Conservation (phyloP, 2,329 filamentous ascomycete genomes). For the Aspergillus neotritici region DNA sequence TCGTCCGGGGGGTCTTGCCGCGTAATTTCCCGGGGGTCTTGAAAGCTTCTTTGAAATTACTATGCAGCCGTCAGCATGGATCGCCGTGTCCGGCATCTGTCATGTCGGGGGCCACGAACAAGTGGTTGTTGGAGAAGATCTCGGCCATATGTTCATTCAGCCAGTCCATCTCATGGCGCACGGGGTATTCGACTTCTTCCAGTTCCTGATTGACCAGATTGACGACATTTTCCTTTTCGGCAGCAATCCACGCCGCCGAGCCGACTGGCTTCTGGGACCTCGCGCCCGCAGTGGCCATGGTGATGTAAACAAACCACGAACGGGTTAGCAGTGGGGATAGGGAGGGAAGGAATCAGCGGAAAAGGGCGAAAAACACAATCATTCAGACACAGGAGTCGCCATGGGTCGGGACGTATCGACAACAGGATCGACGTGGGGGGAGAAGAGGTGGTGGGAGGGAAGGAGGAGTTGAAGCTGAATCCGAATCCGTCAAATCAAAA, state of each 20-base stretch:
- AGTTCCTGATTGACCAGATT: constrained; percentile 74
- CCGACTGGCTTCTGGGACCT: constrained; percentile 57
- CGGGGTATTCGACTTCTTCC: constrained; percentile 89
- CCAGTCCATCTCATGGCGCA: constrained; percentile 93
- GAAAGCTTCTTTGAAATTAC: constrained; percentile 90
- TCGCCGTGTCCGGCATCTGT: constrained; percentile 2
- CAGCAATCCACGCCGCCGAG: constrained; percentile 75
- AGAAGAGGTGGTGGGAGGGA: too few relatives aligned
- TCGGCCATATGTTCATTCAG: constrained; percentile 97
- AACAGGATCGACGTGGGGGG: too few relatives aligned
- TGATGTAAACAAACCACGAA: constrained; percentile 33
- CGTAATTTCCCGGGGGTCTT: constrained; percentile 56
- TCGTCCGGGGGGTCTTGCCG: constrained; percentile 45
- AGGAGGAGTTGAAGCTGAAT: too few relatives aligned
- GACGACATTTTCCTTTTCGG: constrained; percentile 73
- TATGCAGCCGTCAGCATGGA: constrained; percentile 41
- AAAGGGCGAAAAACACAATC: too few relatives aligned
- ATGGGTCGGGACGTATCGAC: too few relatives aligned
- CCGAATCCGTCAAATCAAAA: too few relatives aligned
- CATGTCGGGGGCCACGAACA: constrained; percentile 55
- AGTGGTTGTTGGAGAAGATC: constrained; percentile 78
- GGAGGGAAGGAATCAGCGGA: not conserved
- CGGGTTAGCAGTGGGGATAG: not conserved
- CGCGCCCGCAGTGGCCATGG: constrained; percentile 34
- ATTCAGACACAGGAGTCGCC: too few relatives aligned